phyloP scores from a whole-genome alignment of 192 early-diverging fungal genomes.

The Coemansia aciculifera region DNA sequence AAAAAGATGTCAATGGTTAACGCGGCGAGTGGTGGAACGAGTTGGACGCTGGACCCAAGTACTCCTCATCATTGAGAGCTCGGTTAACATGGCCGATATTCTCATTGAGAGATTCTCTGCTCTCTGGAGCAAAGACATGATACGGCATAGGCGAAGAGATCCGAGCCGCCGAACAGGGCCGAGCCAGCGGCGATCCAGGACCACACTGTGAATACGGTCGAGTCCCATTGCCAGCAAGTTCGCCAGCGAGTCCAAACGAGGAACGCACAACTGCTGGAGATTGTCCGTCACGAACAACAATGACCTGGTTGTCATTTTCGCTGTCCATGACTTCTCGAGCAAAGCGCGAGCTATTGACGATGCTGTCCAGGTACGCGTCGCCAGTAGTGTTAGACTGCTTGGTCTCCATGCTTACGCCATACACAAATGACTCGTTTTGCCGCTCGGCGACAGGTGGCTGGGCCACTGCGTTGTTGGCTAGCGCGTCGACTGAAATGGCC shows the following conservation, averaged over 20 bases:
- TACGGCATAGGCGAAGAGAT: slow-evolving; percentile 49
- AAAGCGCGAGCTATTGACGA: slow-evolving; percentile 51
- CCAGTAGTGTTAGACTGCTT: slow-evolving; percentile 28
- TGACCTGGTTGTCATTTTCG: slow-evolving; percentile 17
- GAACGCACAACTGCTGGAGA: not conserved
- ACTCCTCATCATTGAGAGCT: slow-evolving; percentile 5
- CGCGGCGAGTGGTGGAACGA: not conserved
- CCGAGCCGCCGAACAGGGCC: slow-evolving; percentile 22
- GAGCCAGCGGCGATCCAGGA: slow-evolving; percentile 2
- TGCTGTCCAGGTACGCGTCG: slow-evolving; percentile 43
- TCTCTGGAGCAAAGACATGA: slow-evolving; percentile 47
- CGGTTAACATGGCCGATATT: slow-evolving; percentile 28
- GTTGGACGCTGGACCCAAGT: not conserved
- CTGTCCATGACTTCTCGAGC: slow-evolving; percentile 33
- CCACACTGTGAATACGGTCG: not conserved
- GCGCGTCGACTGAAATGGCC: slow-evolving; percentile 1
- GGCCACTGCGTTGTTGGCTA: not conserved
- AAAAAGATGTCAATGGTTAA: not conserved
- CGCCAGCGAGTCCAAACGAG: slow-evolving; percentile 21
- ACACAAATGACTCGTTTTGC: slow-evolving; percentile 41
- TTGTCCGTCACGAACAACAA: slow-evolving; percentile 29
- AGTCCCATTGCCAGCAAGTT: not conserved
- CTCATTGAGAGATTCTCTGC: slow-evolving; percentile 29
- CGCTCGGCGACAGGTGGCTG: not conserved
- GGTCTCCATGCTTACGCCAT: slow-evolving; percentile 26